Evolutionary conservation across 345 rosid genomes (phyloP), one percentile per base, ranked within the genome.

Genomic region (Jatropha curcas): DNA sequence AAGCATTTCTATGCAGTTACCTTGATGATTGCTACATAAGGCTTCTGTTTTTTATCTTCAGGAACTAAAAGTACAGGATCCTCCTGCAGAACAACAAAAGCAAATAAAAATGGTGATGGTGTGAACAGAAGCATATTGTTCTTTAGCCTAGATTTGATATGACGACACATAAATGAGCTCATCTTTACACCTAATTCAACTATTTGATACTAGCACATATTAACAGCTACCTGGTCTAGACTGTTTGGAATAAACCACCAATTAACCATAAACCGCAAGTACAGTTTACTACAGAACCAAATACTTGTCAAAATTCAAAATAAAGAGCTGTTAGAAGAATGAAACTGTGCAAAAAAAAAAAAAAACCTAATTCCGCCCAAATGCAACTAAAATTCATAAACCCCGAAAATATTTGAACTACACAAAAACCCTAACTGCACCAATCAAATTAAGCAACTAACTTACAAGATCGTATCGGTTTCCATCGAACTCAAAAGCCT

Each of bases 1-100:
- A 56, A 30, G 64, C 12, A 73, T 5, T 28, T n/a, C 66, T 53
- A 71, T 20, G 45, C 27, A 64, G 62, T 75, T 84, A 95, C 99
- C 98, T 96, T 96, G 71, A 96, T 91, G 68, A 96, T 91, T 60
- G 99, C 99, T 33, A 93, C 98, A 77, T 96, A 93, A 43, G 99
- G 98, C 74, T 93, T 96, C 70, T 96, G 97, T 20, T 73, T 73
- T 71, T 74, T 71, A 74, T 91, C 97, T 76, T 88, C 98, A 0
- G 99, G 99, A 76, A 86, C 88, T 74, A 96, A 76, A 77, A 96
- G 93, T 46, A 96, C 98, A 7, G 97, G 97, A 86, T 93, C 99
- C 85, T 93, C 99, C 98, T 96, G 78, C 72, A 72, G 52, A 70
- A 81, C n/a, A 55, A 65, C 41, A 41, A 65, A 39, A 62, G 28